Evolutionary conservation across 805 yeast genomes (phyloP).

Genomic region (Cyberlindnera subsufficiens): DNA sequence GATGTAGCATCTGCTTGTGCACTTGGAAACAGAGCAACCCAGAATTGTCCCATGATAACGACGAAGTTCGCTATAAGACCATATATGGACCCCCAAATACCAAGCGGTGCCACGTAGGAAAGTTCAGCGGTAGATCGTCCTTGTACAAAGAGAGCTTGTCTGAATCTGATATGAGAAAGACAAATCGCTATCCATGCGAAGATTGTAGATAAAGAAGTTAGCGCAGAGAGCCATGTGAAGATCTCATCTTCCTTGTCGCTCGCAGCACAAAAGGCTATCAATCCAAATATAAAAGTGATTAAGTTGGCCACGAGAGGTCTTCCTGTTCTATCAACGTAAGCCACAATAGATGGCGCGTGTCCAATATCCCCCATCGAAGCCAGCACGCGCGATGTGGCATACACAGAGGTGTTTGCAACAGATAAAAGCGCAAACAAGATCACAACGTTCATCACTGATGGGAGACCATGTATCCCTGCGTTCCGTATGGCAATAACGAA

Average conservation of each 20-base stretch:
- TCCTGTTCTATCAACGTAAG: slow-evolving; percentile 60
- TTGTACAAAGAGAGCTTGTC: slow-evolving; percentile 58
- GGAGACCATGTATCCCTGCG: slow-evolving; percentile 60
- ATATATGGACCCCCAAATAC: slow-evolving; percentile 59
- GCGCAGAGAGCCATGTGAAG: slow-evolving; percentile 58
- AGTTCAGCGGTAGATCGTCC: slow-evolving; percentile 61
- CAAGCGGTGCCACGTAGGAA: slow-evolving; percentile 59
- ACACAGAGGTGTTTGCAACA: slow-evolving; percentile 70
- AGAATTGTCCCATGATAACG: slow-evolving; percentile 71
- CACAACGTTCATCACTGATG: slow-evolving; percentile 62
- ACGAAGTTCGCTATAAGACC: slow-evolving; percentile 53
- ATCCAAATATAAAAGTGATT: slow-evolving; percentile 47
- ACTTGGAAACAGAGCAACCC: slow-evolving; percentile 75
- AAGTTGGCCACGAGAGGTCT: slow-evolving; percentile 57
- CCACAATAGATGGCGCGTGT: slow-evolving; percentile 50
- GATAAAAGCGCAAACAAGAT: slow-evolving; percentile 61
- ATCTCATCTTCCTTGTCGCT: slow-evolving; percentile 45
- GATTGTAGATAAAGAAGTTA: slow-evolving; percentile 54
- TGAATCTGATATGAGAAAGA: slow-evolving; percentile 52
- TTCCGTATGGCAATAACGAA: slow-evolving; percentile 65
- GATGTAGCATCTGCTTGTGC: slow-evolving; percentile 41
- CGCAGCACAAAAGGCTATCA: slow-evolving; percentile 54
- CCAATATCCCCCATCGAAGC: slow-evolving; percentile 60
- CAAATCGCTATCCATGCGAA: slow-evolving; percentile 62
- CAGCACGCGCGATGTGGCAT: slow-evolving; percentile 62